Conservation (phyloP, 2,329 filamentous ascomycete genomes). For the Chrysosporium queenslandicum region DNA sequence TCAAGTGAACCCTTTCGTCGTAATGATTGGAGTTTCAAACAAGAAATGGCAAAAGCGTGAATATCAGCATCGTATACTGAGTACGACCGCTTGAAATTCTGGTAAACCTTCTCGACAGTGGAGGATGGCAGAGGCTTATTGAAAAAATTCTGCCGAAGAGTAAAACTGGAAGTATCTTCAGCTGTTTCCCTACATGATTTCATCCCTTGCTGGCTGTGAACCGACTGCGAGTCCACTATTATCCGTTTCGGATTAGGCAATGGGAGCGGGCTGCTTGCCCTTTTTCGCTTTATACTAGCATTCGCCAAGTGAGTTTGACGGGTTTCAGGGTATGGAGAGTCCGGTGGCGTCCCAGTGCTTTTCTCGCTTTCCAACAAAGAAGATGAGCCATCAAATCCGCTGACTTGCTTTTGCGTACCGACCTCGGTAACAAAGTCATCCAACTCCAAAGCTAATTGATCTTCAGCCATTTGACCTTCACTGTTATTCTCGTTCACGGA, state of each 20-base stretch:
- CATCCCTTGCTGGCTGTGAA: background rate
- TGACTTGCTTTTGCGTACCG: background rate
- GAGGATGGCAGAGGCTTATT: background rate
- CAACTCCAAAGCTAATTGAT: constrained; percentile 13
- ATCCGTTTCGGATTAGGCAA: background rate
- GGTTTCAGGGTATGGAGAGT: background rate
- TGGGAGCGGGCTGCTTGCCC: background rate
- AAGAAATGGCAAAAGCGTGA: constrained; percentile 32
- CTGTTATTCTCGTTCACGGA: background rate
- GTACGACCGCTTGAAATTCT: constrained; percentile 34
- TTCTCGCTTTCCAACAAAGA: background rate
- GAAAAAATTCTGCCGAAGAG: constrained; percentile 1
- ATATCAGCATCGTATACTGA: constrained; percentile 31
- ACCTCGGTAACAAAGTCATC: background rate
- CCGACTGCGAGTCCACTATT: background rate
- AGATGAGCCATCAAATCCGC: background rate
- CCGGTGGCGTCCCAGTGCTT: background rate
- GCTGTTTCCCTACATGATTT: background rate
- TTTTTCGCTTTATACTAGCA: background rate
- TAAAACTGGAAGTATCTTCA: background rate
- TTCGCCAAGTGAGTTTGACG: background rate
- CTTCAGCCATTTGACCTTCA: constrained; percentile 2
- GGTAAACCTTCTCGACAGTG: constrained; percentile 22
- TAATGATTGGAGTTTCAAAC: constrained; percentile 28
- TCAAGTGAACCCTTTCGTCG: constrained; percentile 24